Evolutionary conservation across 139 green algal genomes (phyloP).

Genomic region (Chlamydomonas schloesseri): DNA sequence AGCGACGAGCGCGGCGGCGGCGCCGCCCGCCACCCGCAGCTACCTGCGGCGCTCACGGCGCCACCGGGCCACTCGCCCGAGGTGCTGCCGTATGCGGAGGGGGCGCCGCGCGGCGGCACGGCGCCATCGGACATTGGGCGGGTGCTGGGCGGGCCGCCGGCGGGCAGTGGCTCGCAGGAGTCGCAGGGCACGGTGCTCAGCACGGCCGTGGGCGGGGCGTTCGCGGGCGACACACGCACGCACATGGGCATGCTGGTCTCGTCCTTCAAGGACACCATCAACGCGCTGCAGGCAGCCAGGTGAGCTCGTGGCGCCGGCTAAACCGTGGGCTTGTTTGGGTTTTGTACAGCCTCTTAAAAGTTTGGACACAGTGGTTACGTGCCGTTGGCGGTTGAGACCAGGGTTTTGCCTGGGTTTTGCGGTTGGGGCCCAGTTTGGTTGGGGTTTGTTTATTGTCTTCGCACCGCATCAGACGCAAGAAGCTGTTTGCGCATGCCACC

Average conservation of each 20-base stretch:
- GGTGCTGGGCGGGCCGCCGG: too few species aligned
- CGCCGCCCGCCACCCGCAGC: background rate
- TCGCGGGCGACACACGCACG: slow-evolving; percentile 34
- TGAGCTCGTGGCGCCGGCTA: background rate
- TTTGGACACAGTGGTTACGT: too few species aligned
- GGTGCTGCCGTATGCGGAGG: background rate
- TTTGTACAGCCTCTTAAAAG: too few species aligned
- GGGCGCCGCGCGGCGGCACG: background rate
- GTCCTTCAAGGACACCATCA: slow-evolving; percentile 45
- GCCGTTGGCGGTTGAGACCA: too few species aligned
- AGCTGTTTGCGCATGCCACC: too few species aligned
- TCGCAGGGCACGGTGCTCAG: slow-evolving; percentile 23
- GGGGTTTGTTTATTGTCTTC: too few species aligned
- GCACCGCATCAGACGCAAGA: too few species aligned
- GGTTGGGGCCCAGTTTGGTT: too few species aligned
- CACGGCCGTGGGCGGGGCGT: slow-evolving; percentile 14
- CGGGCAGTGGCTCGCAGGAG: background rate
- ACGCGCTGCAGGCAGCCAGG: slow-evolving; percentile 24
- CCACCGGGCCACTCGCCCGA: background rate
- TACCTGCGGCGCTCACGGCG: background rate
- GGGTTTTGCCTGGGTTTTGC: too few species aligned
- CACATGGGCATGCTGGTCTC: slow-evolving; percentile 45
- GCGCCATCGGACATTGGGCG: too few species aligned
- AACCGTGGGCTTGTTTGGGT: too few species aligned
- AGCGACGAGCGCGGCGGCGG: background rate